Evolutionary conservation across 352 stramenopile genomes (phyloP), one percentile per base, ranked within the genome.

Genomic region (Phytophthora syringae): DNA sequence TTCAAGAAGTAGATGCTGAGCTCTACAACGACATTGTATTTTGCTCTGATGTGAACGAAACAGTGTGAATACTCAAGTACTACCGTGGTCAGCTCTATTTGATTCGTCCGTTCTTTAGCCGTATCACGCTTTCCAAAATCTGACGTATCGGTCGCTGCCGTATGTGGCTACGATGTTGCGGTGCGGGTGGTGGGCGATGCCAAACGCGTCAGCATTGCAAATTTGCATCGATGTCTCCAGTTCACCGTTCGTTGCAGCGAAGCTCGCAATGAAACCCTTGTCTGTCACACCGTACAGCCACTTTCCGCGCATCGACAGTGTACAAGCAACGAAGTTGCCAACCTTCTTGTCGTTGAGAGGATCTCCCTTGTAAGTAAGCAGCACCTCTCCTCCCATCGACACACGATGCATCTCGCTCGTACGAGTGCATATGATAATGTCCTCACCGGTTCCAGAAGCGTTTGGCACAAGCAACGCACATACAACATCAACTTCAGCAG

Each of bases 111-210:
- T n/a, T n/a, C n/a, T n/a, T n/a, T n/a, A n/a, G n/a, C 28, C 37
- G 25, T 61, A 54, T 88, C 58, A 94, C 24, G 82, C 84, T 62
- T 92, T 92, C 87, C 87, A 95, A 48, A 95, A 51, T 45, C 87
- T 73, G 16, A 95, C 76, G 48, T 94, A 94, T 70, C 85, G 77
- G 40, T 98, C 92, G 25, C 76, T 94, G 20, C 86, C 86, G 60
- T 94, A 97, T 1, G 92, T 97, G 32, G 90, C 92, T 30, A 98
- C 45, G 24, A 98, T 59, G 63, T 98, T 98, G 48, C 89, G 80
- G 56, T 97, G 83, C 4, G 92, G 92, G 49, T 98, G 92, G 61
- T 97, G 90, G 11, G 74, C 73, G 20, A 98, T 65, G 7, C 92
- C 92, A 20, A 95, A 84, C 2, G 89, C 72, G 16, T 94, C 79